phyloP scores from a whole-genome alignment of 306 rosid species.

The Quercus agrifolia region DNA sequence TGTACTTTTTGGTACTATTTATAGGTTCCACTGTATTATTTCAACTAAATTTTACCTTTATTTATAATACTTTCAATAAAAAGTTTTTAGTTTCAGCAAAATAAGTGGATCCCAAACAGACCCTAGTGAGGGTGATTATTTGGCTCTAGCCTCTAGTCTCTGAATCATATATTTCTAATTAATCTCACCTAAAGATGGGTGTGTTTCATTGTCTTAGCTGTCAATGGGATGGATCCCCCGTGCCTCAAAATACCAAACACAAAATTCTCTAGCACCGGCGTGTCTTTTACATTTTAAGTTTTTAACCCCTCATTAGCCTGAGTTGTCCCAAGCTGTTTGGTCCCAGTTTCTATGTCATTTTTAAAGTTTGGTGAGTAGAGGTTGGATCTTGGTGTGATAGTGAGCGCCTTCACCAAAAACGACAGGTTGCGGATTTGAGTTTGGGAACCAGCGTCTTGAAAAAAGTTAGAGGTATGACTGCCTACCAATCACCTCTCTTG shows the following conservation, averaged over 20 bases:
- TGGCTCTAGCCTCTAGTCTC: neutral
- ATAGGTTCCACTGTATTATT: no score
- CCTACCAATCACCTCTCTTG: no score
- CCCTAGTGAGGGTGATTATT: neutral
- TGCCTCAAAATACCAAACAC: neutral
- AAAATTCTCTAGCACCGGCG: neutral
- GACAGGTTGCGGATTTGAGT: no score
- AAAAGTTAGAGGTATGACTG: no score
- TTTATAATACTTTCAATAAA: no score
- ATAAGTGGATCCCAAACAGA: no score
- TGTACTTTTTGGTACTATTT: no score
- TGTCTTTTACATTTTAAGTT: neutral
- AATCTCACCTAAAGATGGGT: neutral
- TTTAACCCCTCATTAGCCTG: neutral
- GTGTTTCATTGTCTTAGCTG: neutral
- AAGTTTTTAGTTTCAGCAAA: no score
- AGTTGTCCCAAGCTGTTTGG: neutral
- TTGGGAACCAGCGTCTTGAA: no score
- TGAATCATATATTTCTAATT: neutral
- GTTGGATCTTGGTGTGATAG: neutral
- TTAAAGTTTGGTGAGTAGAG: neutral
- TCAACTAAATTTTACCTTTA: no score
- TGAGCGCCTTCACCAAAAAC: no score
- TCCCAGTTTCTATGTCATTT: neutral
- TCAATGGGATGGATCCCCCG: neutral